A percentile compares a stretch with the other conserved stretches of the same genome.
Evolutionary conservation across 768 basidiomycete species (phyloP).

Genomic region (Serendipita sp.): DNA sequence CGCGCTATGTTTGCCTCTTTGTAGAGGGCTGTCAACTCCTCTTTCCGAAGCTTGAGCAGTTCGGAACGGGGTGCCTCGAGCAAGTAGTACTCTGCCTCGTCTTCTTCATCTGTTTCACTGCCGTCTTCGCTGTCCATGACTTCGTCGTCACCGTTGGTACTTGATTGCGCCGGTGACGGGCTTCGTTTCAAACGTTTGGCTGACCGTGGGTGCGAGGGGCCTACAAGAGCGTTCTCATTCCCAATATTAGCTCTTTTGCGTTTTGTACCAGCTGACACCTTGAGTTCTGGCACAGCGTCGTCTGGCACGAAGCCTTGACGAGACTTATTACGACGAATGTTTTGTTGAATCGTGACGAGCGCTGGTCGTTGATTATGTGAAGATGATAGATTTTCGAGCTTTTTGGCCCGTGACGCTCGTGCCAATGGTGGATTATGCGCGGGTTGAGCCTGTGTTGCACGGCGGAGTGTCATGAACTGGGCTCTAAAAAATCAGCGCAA

Average conservation of each 20-base stretch:
- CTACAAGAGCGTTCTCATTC: neutral
- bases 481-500: neutral
- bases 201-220: neutral
- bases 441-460: neutral
- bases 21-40: neutral
- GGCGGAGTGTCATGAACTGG: neutral
- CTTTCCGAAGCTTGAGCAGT: neutral
- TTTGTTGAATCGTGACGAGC: constrained; percentile 1
- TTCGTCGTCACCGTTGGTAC: neutral
- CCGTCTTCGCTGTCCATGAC: neutral
- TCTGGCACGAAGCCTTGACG: constrained; percentile 1
- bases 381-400: neutral
- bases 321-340: constrained; percentile 1
- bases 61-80: neutral
- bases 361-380: neutral
- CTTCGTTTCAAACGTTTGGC: neutral
- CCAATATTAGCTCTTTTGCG: neutral
- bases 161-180: neutral
- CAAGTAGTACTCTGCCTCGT: neutral
- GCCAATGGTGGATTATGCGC: neutral
- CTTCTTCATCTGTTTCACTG: neutral
- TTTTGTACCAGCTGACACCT: neutral
- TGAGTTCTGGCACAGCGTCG: neutral
- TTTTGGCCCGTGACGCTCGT: neutral
- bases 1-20: neutral